Evolutionary conservation across 345 rosid species (phyloP), one percentile per base, ranked within the genome.

Genomic region (Adansonia digitata): DNA sequence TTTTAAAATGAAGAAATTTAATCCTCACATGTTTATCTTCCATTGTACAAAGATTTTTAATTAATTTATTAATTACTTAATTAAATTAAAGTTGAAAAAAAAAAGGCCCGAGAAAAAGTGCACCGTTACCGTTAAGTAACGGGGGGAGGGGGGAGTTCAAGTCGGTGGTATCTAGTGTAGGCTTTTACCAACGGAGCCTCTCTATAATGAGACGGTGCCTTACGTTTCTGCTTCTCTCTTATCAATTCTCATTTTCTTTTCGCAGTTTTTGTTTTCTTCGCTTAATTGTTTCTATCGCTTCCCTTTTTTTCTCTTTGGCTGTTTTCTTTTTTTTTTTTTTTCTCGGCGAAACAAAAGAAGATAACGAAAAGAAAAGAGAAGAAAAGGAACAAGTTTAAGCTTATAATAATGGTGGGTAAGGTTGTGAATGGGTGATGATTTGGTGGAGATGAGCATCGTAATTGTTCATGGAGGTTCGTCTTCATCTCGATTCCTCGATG

Each of bases 71-170:
- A n/a, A n/a, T n/a, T n/a, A n/a, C n/a, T n/a, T n/a, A n/a, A n/a
- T n/a, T n/a, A n/a, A n/a, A n/a, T n/a, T n/a, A n/a, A n/a, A n/a
- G n/a, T n/a, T n/a, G n/a, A n/a, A n/a, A n/a, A n/a, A n/a, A n/a
- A n/a, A n/a, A n/a, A n/a, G n/a, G n/a, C n/a, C n/a, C n/a, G n/a
- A n/a, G n/a, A 48, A 48, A 48, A 48, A 15, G 53, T 48, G 53
- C 53, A 48, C 73, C 80, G 80, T 86, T 79, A 80, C 83, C 84
- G 86, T 86, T 73, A 84, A 75, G 20, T 82, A 78, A 84, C 85
- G 86, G 87, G 2, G 57, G 10, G 20, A 78, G 83, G 84, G 86
- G 87, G 2, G 57, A 13, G 20, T 26, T 46, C 42, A 72, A 73
- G 1, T 42, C 71, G 83, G 89, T 74, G 35, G 7, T 79, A 86